Base-by-base conservation (phyloP, 1,139 yeast species). In the Suhomyces guaymorum region DNA sequence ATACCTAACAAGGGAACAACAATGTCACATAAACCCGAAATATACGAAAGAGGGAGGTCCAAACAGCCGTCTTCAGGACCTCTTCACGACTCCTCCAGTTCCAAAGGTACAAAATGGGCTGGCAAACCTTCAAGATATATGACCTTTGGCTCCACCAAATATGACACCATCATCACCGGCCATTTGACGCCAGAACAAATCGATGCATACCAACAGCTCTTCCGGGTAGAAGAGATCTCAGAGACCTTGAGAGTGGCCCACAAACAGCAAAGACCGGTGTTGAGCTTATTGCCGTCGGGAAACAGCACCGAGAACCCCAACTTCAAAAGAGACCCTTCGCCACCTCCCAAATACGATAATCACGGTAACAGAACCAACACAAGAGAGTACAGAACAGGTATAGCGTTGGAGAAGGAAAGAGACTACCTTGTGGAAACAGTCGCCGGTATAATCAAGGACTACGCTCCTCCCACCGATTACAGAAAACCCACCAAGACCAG, bases 291-390 rank as follows among this genome's bases (percentile, higher is more conserved):
- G 26, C 75, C 75, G 2, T 66, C 73, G 5, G 62, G 65, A 4
- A 48, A 57, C 24, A 41, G 46, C 11, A 44, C 33, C 1, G 38
- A 43, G 6, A 49, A 53, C 32, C 60, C 71, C 4, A 53, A 57
- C 26, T 61, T 60, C 41, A 46, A 55, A 47, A 57, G 89, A 45
- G 88, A 94, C 1, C 90, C 92, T 0, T 86, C 96, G 4, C 97
- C 98, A 0, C 92, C 97, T 5, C 98, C 98, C 1, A 78, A 77
- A 43, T 94, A 92, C 58, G 97, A 94, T 61, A 60, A 70, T 24
- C 62, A 68, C 18, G 99, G 99, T 33, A 81, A 80, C 53, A 80
- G 97, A 52, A 78, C 78, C 11, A 92, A 94, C 55, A 89, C 97
- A 0, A 66, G 95, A 37, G 96, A 86, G 32, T 73, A 70, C 24